Evolutionary conservation across 768 basidiomycete species (phyloP).

Genomic region (Boletus insuetus): DNA sequence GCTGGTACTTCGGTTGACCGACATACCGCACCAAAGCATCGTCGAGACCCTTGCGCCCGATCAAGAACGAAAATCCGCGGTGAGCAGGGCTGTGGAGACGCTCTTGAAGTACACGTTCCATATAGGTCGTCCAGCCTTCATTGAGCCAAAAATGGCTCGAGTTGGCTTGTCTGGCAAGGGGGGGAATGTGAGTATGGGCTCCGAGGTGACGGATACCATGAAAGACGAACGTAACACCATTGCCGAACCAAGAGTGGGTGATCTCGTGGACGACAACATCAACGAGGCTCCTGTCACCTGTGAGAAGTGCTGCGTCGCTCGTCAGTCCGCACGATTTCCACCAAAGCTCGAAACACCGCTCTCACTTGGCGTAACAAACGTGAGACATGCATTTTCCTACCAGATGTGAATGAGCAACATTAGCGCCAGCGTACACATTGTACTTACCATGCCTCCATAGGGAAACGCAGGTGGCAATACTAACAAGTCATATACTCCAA

Average conservation of each 20-base stretch:
- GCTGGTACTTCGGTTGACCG: conserved; percentile 66
- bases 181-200: not conserved
- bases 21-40: conserved; percentile 65
- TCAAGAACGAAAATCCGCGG: conserved; percentile 77
- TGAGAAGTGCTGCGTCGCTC: conserved; percentile 56
- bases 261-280: conserved; percentile 90
- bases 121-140: conserved; percentile 93
- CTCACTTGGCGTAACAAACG: conserved; percentile 59
- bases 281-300: conserved; percentile 82
- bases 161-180: not conserved
- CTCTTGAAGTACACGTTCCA: conserved; percentile 77
- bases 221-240: conserved; percentile 67
- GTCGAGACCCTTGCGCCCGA: conserved; percentile 67
- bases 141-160: conserved; percentile 78
- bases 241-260: conserved; percentile 87
- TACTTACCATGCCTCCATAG: conserved; percentile 79
- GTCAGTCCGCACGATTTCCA: not conserved
- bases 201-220: not conserved
- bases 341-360: not conserved
- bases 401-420: not conserved
- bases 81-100: conserved; percentile 69
- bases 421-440: not conserved
- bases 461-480: conserved; percentile 69
- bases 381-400: not conserved
- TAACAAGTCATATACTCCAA: conserved; percentile 72